Percentiles rank a stretch among this genome's conserved stretches.
phyloP scores from a whole-genome alignment of 768 basidiomycete species.

The Strobilomyces confusus region DNA sequence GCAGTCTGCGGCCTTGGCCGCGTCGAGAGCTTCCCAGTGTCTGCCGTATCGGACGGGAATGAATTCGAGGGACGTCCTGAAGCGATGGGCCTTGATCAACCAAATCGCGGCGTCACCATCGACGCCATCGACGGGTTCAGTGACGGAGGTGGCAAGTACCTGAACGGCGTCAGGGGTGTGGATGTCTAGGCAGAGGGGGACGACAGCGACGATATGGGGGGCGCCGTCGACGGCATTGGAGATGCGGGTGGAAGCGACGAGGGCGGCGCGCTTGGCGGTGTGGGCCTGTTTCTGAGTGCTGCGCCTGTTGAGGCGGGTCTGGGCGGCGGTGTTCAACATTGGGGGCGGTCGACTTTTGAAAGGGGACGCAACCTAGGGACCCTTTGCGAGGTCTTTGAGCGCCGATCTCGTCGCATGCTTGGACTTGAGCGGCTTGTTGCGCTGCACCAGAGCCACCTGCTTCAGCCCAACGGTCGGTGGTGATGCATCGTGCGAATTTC shows the following conservation, averaged over 20 bases:
- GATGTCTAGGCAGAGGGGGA: constrained; percentile 77
- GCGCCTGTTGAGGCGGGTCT: constrained; percentile 73
- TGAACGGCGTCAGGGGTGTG: constrained; percentile 46
- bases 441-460: constrained; percentile 56
- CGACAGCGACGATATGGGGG: constrained; percentile 82
- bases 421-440: constrained; percentile 92
- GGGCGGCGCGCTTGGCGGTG: constrained; percentile 59
- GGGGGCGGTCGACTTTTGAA: too few species aligned
- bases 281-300: constrained; percentile 86
- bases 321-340: constrained; percentile 55
- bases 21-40: constrained; percentile 78
- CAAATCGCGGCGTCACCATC: constrained; percentile 35
- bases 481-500: constrained; percentile 40
- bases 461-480: constrained; percentile 72
- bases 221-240: constrained; percentile 75
- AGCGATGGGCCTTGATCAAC: constrained; percentile 76
- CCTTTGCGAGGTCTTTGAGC: constrained; percentile 82
- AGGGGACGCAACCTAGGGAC: too few species aligned
- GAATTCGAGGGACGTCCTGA: constrained; percentile 89
- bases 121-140: constrained; percentile 34
- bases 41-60: constrained; percentile 67
- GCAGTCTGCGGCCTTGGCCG: constrained; percentile 86
- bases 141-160: constrained; percentile 58
- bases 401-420: constrained; percentile 84
- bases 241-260: constrained; percentile 69